These are phyloP conservation scores for Apiotrichum gracile DNA, from an alignment of 1,284 basidiomycete species.

Conservation along the genomic window DNA sequence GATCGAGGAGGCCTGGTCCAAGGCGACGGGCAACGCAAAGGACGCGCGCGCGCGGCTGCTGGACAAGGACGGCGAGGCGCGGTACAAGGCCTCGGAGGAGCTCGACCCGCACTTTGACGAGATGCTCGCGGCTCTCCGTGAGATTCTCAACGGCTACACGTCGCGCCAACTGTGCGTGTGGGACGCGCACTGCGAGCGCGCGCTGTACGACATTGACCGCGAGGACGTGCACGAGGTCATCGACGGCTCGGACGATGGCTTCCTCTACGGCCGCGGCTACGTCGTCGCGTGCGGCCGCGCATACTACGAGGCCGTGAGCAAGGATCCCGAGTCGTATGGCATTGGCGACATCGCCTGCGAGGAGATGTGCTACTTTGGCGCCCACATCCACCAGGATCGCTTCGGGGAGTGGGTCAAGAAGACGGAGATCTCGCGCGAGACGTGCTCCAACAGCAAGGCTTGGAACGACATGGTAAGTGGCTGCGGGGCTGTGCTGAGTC, in stretches of 20 bases:
- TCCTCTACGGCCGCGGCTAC: slow-evolving; percentile 10
- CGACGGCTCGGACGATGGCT: slow-evolving; percentile 8
- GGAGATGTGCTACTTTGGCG: slow-evolving; percentile 1
- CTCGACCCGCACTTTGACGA: not conserved
- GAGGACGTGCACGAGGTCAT: slow-evolving; percentile 5
- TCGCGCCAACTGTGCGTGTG: not conserved
- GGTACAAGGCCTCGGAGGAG: not conserved
- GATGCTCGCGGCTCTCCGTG: slow-evolving; percentile 1
- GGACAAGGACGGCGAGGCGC: not conserved
- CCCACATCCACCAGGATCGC: not conserved
- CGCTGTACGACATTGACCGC: slow-evolving; percentile 7
- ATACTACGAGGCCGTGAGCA: slow-evolving; percentile 8
- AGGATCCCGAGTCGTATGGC: not conserved
- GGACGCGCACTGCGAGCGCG: slow-evolving; percentile 7
- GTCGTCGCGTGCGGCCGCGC: slow-evolving; percentile 2
- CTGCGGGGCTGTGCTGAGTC: too few relatives aligned
- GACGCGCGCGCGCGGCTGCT: not conserved
- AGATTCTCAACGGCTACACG: not conserved
- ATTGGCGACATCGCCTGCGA: slow-evolving; percentile 5
- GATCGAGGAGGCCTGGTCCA: slow-evolving; percentile 1
- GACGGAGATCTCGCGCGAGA: not conserved
- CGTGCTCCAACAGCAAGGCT: not conserved
- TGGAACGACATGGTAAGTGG: not conserved
- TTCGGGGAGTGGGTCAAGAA: slow-evolving; percentile 6
- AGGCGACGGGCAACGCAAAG: not conserved